Evolutionary conservation across 1,139 yeast species (phyloP), one percentile per base, ranked within the genome.

Genomic region (Taiozyma sp.): DNA sequence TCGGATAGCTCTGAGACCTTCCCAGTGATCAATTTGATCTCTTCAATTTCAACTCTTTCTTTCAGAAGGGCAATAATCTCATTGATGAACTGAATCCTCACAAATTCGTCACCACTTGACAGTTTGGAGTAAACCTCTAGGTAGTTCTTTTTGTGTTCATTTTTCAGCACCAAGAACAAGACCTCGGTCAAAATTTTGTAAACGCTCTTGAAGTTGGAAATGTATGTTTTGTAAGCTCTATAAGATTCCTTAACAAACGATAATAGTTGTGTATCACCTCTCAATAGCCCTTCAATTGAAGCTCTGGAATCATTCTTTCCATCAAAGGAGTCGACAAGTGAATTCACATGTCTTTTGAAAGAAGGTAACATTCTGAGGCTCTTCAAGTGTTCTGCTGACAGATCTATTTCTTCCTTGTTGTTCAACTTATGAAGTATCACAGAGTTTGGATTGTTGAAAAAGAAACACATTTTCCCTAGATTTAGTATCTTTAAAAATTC

Each of bases 381-480:
- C 2, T 42, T 40, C 13, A 29, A 62, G 46, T 72, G 69, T 10
- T 56, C 57, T 1, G 51, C 26, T 21, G 47, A 28, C 11, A 51
- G 46, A 22, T 58, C 56, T 28, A 62, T 54, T 5, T 57, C 48
- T 37, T 60, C 58, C 42, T 63, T 66, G 24, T 60, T 59, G 1
- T 65, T 58, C 60, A 68, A 57, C 49, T 63, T 55, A 7, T 55
- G 53, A 10, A 74, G 62, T 19, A 50, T 39, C 0, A 71, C 59
- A 7, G 77, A 66, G 40, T 79, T 65, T 3, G 84, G 83, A 67
- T 77, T 79, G 55, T 71, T 77, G 61, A 74, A 82, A 60, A 77
- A 83, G 59, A 79, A 80, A 10, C 75, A 69, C 85, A 82, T 80
- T 55, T 79, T 75, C 42, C 77, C 66, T 50, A 80, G 64, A 53